Base-by-base conservation (phyloP, 805 yeast species). In the Blastobotrys robertii region DNA sequence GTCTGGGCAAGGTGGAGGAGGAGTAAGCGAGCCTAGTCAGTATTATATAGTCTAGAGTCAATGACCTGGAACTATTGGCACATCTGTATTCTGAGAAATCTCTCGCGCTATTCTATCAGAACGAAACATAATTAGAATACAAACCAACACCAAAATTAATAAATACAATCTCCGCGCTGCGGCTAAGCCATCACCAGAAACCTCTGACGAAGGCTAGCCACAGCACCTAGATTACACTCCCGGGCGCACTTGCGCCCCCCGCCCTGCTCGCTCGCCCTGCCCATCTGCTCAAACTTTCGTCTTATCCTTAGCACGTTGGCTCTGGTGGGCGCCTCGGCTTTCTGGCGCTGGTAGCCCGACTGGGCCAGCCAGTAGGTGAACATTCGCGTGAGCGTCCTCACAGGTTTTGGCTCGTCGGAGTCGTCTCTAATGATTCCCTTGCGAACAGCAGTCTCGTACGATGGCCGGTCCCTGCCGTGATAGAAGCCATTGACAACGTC, bases 1-100 rank as follows among this genome's bases (percentile, higher is more conserved):
- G 92, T 2, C 76, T 86, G 34, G 72, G 78, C 47, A 76, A 77
- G 49, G 69, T 69, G 50, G 75, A 73, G 46, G 77, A 74, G 25
- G 76, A 72, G 7, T 79, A 73, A 31, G 40, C 30, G 55, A 52
- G 35, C 49, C 50, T 11, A 13, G 22, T 13, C n/a, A 29, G n/a
- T 15, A 28, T 33, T 13, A 33, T 33, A 10, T 36, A 36, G 4
- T 12, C 25, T 16, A 34, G 37, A 11, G 12, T 34, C 15, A 34
- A 13, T 34, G 25, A 10, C n/a, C 13, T 34, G 13, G n/a, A n/a
- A 30, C 4, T 33, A 8, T 12, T 33, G 8, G 30, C 10, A 28
- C 30, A 11, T 7, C 36, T 14, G 14, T 12, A 33, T n/a, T n/a
- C n/a, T n/a, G n/a, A n/a, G n/a, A n/a, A n/a, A n/a, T n/a, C n/a